These are phyloP conservation scores for Backusella macrospora DNA, from an alignment of 192 early-diverging fungal species.

Conservation along the genomic window DNA sequence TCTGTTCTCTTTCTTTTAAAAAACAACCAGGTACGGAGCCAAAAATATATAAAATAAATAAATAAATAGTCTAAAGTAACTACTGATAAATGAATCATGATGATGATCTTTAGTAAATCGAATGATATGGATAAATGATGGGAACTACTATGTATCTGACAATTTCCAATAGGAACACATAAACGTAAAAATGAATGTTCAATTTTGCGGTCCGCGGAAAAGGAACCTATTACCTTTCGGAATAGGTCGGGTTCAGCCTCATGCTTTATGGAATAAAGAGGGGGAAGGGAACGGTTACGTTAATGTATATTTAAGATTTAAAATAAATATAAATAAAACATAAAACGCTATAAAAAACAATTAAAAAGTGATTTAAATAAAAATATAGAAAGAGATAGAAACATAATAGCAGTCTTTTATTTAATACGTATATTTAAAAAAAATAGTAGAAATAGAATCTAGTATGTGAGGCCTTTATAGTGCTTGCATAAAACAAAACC, in stretches of 20 bases:
- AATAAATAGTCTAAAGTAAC: too few relatives aligned
- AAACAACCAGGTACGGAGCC: too few relatives aligned
- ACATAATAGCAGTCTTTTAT: not conserved
- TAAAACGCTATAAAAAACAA: not conserved
- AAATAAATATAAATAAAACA: not conserved
- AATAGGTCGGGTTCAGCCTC: slow-evolving; percentile 12
- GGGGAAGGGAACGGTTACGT: not conserved
- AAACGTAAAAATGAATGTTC: slow-evolving; percentile 5
- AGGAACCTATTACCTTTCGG: slow-evolving; percentile 12
- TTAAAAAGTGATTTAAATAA: too few relatives aligned
- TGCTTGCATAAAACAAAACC: slow-evolving; percentile 3
- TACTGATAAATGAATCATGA: too few relatives aligned
- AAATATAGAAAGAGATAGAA: not conserved
- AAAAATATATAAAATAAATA: too few relatives aligned
- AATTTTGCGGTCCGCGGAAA: slow-evolving; percentile 10
- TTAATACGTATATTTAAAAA: not conserved
- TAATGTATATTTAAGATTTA: not conserved
- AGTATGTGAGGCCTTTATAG: not conserved
- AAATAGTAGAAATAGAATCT: not conserved
- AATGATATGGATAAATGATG: not conserved
- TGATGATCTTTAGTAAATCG: not conserved
- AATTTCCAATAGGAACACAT: slow-evolving; percentile 3
- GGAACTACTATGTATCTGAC: not conserved
- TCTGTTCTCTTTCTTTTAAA: not conserved
- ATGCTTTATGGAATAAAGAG: not conserved